phyloP scores from a whole-genome alignment of 768 basidiomycete genomes.

The Lanmaoa rubissima region DNA sequence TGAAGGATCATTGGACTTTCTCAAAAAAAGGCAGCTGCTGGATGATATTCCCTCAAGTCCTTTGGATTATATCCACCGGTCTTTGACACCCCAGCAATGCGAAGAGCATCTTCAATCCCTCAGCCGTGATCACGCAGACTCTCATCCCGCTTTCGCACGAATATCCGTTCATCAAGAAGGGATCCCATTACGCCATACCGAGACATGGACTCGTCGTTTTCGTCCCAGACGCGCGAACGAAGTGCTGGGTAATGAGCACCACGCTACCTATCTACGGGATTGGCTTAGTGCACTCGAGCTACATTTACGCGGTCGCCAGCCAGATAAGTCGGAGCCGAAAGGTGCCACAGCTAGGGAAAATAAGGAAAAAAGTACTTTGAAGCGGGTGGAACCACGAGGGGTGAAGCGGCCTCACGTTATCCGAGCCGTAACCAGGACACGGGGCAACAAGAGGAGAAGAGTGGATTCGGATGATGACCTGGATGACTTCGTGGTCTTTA shows the following conservation, averaged over 20 bases:
- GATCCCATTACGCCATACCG: slow-evolving; percentile 26
- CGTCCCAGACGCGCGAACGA: slow-evolving; percentile 70
- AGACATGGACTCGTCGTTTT: slow-evolving; percentile 74
- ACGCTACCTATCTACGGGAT: slow-evolving; percentile 68
- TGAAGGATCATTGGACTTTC: slow-evolving; percentile 17
- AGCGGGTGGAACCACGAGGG: slow-evolving; percentile 33
- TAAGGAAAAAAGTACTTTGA: slow-evolving; percentile 24
- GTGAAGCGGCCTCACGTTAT: slow-evolving; percentile 60
- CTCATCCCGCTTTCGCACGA: slow-evolving; percentile 53
- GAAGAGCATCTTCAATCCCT: slow-evolving; percentile 15
- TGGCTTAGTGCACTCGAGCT: slow-evolving; percentile 77
- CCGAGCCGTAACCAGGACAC: slow-evolving; percentile 48
- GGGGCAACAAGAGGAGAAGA: slow-evolving; percentile 53
- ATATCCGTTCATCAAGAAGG: slow-evolving; percentile 27
- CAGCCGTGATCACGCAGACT: slow-evolving; percentile 20
- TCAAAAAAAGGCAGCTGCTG: slow-evolving; percentile 6
- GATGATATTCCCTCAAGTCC: neutral
- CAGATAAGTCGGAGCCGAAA: slow-evolving; percentile 4
- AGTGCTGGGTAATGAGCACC: slow-evolving; percentile 74
- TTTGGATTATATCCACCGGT: neutral
- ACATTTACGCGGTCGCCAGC: slow-evolving; percentile 32
- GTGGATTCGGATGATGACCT: slow-evolving; percentile 53
- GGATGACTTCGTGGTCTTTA: slow-evolving; percentile 56
- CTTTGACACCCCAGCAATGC: slow-evolving; percentile 16
- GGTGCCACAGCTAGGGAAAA: slow-evolving; percentile 5